These are phyloP conservation scores for Botrytis aclada DNA, from an alignment of 2,329 filamentous ascomycete species.

Conservation along the genomic window DNA sequence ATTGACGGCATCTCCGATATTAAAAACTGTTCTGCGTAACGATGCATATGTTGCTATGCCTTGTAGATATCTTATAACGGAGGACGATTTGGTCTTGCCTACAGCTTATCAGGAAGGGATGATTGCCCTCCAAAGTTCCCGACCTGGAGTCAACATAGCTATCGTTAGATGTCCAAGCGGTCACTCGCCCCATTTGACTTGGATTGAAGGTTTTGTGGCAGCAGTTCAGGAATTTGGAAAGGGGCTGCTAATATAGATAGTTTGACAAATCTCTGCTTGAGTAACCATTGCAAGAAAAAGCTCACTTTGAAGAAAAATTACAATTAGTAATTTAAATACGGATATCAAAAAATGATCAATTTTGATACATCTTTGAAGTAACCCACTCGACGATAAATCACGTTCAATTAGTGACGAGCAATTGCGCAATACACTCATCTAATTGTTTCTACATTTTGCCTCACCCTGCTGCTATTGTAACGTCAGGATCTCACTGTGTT, in stretches of 20 bases:
- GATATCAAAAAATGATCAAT: no score
- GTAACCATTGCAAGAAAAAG: no score
- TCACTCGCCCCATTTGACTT: slow-evolving; percentile 9
- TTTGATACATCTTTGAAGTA: no score
- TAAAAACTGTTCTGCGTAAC: slow-evolving; percentile 14
- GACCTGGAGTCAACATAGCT: neutral
- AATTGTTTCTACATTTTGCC: neutral
- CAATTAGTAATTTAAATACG: no score
- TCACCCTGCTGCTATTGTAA: neutral
- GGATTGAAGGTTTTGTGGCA: slow-evolving; percentile 2
- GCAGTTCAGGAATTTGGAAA: neutral
- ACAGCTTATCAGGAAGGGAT: slow-evolving; percentile 10
- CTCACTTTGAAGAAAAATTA: no score
- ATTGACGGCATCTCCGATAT: slow-evolving; percentile 14
- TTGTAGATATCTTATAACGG: slow-evolving; percentile 17
- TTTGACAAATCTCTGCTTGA: no score
- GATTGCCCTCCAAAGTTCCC: slow-evolving; percentile 5
- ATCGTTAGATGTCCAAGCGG: neutral
- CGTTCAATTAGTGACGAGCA: no score
- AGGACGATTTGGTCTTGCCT: slow-evolving; percentile 19
- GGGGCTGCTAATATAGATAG: no score
- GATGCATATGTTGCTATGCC: slow-evolving; percentile 20
- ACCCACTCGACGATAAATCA: no score
- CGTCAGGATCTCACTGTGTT: neutral
- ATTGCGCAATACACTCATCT: neutral